These are phyloP conservation scores for Monilinia fructigena DNA, from an alignment of 2,329 filamentous ascomycete species.

Conservation along the genomic window DNA sequence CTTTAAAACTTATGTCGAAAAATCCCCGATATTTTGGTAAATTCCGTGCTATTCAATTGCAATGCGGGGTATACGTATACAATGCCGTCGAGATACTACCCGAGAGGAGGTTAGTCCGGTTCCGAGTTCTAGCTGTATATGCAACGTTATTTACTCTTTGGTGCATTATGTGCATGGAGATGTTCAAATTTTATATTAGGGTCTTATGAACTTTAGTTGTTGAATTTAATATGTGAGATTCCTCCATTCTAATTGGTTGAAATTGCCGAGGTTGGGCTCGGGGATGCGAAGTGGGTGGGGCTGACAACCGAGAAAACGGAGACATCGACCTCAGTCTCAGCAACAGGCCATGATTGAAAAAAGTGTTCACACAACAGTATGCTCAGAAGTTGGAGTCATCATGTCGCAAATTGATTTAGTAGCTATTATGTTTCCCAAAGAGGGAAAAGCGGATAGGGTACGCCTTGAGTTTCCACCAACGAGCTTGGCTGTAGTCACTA, in stretches of 20 bases:
- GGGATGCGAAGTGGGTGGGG: not conserved
- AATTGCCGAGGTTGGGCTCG: conserved; percentile 10
- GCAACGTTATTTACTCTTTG: not conserved
- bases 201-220: not conserved
- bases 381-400: conserved; percentile 22
- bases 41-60: not conserved
- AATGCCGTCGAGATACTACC: not conserved
- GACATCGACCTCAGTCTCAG: not conserved
- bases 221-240: not conserved
- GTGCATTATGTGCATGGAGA: not conserved
- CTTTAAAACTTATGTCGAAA: not conserved
- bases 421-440: conserved; percentile 33
- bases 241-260: not conserved
- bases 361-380: not conserved
- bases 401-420: conserved; percentile 33
- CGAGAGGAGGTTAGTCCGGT: not conserved
- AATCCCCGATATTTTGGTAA: not conserved
- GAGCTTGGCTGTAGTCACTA: not conserved
- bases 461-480: conserved; percentile 2
- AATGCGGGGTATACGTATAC: not conserved
- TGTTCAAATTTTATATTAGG: not conserved
- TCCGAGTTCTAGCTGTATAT: not conserved
- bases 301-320: not conserved
- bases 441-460: conserved; percentile 37
- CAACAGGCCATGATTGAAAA: not conserved